phyloP scores from a whole-genome alignment of 345 rosid genomes.

The Capsella bursapastoris region DNA sequence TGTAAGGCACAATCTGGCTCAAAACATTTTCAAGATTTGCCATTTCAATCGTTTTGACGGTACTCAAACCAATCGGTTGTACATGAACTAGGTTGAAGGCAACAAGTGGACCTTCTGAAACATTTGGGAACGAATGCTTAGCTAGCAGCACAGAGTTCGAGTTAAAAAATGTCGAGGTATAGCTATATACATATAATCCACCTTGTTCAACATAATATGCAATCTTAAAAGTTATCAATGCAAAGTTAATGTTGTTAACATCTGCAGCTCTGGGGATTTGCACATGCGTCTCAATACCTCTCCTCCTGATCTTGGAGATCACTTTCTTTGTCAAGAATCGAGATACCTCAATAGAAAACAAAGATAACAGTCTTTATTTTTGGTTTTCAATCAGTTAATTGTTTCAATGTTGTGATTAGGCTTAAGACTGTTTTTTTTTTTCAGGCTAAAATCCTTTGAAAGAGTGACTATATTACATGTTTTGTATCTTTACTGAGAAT shows the following conservation, averaged over 20 bases:
- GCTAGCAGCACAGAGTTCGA: conserved; percentile 73
- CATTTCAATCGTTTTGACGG: neutral
- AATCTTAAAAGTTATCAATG: conserved; percentile 16
- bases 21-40: neutral
- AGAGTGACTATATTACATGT: too few species aligned
- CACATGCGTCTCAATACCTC: conserved; percentile 58
- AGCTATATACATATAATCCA: neutral
- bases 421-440: too few species aligned
- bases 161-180: conserved; percentile 84
- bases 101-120: conserved; percentile 84
- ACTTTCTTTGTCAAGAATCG: conserved; percentile 6
- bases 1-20: conserved; percentile 62
- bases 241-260: conserved; percentile 19
- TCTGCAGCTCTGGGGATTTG: conserved; percentile 89
- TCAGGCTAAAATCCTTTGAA: too few species aligned
- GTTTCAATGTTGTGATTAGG: too few species aligned
- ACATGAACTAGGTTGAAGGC: conserved; percentile 65
- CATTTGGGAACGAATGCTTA: conserved; percentile 82
- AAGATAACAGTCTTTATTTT: neutral
- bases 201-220: neutral
- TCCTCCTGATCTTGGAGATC: conserved; percentile 28
- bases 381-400: too few species aligned
- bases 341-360: neutral
- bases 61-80: conserved; percentile 11
- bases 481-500: too few species aligned